Percentiles rank a stretch among this genome's conserved stretches.
Evolutionary conservation across 1,284 basidiomycete species (phyloP).

Genomic region (Papiliotrema flavescens): DNA sequence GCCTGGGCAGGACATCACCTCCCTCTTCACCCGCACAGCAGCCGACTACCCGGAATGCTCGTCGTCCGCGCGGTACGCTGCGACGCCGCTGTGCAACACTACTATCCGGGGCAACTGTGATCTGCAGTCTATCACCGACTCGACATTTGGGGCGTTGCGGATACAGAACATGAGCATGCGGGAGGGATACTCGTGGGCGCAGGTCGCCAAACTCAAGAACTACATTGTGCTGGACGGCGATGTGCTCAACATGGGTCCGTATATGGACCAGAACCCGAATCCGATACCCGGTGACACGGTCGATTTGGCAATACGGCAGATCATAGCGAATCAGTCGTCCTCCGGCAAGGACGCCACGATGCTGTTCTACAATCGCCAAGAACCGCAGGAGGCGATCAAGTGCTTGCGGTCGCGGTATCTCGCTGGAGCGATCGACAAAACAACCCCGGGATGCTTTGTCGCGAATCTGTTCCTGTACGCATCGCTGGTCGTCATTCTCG

Average conservation of each 20-base stretch:
- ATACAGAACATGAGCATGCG: constrained; percentile 63
- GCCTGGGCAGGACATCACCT: constrained; percentile 83
- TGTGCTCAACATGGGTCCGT: constrained; percentile 89
- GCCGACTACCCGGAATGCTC: constrained; percentile 63
- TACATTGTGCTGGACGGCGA: constrained; percentile 88
- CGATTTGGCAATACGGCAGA: constrained; percentile 75
- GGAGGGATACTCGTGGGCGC: constrained; percentile 84
- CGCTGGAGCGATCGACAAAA: constrained; percentile 93
- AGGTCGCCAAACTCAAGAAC: constrained; percentile 64
- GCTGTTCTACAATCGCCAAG: constrained; percentile 69
- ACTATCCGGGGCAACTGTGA: constrained; percentile 54
- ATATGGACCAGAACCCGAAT: constrained; percentile 69
- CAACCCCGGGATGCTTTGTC: constrained; percentile 92
- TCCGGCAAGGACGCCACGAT: constrained; percentile 87
- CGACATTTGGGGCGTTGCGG: constrained; percentile 60
- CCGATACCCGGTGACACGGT: constrained; percentile 70
- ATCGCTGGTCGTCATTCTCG: constrained; percentile 86
- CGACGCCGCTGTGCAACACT: constrained; percentile 64
- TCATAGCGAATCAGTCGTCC: constrained; percentile 56
- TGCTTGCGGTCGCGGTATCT: constrained; percentile 82
- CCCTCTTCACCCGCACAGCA: constrained; percentile 68
- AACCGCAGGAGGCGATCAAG: constrained; percentile 63
- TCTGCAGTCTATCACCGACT: constrained; percentile 58
- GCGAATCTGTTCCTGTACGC: constrained; percentile 85
- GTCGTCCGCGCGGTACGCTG: constrained; percentile 64